Conservation (phyloP, 768 basidiomycete species). For the Tylopilus balloui region DNA sequence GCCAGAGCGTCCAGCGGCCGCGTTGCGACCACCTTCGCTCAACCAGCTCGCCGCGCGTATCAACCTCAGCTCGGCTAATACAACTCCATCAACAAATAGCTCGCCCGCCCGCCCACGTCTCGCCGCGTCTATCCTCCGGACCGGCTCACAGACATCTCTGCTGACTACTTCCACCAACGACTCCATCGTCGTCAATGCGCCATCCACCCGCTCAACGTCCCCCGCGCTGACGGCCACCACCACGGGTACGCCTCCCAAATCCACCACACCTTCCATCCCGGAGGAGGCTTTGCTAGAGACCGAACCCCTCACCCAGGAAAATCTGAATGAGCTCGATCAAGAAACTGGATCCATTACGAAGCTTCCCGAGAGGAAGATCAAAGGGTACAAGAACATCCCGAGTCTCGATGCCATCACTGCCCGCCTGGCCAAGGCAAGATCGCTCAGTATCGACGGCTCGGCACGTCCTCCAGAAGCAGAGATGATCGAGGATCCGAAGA, state of each 20-base stretch:
- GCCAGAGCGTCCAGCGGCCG: conserved; percentile 33
- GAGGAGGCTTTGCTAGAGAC: conserved; percentile 32
- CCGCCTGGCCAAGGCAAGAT: conserved; percentile 64
- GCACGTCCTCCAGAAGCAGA: conserved; percentile 71
- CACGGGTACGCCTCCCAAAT: conserved; percentile 40
- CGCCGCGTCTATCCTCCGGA: conserved; percentile 68
- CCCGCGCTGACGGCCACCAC: conserved; percentile 48
- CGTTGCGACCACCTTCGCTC: conserved; percentile 60
- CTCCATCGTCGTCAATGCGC: conserved; percentile 62
- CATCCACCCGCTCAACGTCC: conserved; percentile 63
- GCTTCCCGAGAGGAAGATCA: conserved; percentile 36
- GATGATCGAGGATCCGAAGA: conserved; percentile 79
- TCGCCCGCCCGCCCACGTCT: conserved; percentile 58
- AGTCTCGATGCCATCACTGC: conserved; percentile 82
- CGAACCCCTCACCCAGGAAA: conserved; percentile 59
- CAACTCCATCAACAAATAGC: conserved; percentile 20
- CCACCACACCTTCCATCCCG: conserved; percentile 38
- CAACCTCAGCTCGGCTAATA: conserved; percentile 37
- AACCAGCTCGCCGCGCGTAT: conserved; percentile 82
- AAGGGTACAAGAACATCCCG: conserved; percentile 85
- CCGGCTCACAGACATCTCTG: conserved; percentile 50
- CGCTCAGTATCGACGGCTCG: conserved; percentile 55
- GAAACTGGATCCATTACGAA: conserved; percentile 38
- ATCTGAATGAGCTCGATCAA: conserved; percentile 58
- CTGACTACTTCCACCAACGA: conserved; percentile 49